Evolutionary conservation across 1,139 yeast species (phyloP).

Genomic region (Kodamaea alishanica): DNA sequence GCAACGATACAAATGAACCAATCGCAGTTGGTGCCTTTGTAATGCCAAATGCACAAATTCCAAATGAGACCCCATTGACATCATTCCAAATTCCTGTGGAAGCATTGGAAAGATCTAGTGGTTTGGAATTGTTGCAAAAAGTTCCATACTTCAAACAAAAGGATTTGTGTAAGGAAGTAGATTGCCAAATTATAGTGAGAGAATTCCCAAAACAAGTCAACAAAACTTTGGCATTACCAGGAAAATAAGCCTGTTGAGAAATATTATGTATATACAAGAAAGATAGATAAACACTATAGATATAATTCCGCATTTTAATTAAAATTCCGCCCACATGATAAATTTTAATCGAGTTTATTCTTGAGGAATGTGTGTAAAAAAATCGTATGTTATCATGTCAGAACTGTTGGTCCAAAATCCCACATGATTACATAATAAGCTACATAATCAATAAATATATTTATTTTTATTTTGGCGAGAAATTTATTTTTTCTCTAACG

Average conservation of each 20-base stretch:
- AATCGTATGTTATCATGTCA: no score
- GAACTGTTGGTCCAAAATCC: no score
- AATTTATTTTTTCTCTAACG: no score
- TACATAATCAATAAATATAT: no score
- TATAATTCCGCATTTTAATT: no score
- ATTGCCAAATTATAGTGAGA: conserved; percentile 78
- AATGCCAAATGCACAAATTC: conserved; percentile 75
- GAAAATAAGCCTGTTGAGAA: conserved; percentile 10
- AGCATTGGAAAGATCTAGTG: conserved; percentile 82
- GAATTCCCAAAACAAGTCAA: conserved; percentile 60
- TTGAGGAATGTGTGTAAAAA: no score
- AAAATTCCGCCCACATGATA: no score
- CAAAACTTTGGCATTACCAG: conserved; percentile 23
- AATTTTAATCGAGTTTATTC: no score
- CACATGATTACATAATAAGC: no score
- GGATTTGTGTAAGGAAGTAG: conserved; percentile 74
- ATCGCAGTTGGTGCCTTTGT: conserved; percentile 90
- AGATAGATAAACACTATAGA: background rate
- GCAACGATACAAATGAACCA: conserved; percentile 39
- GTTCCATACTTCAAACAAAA: conserved; percentile 59
- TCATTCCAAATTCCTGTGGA: conserved; percentile 85
- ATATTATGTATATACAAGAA: background rate
- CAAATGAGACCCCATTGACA: conserved; percentile 65
- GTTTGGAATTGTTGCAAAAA: conserved; percentile 72
- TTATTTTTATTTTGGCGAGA: no score